Base-by-base conservation (phyloP, 306 rosid species). In the Vachellia pachyceras region DNA sequence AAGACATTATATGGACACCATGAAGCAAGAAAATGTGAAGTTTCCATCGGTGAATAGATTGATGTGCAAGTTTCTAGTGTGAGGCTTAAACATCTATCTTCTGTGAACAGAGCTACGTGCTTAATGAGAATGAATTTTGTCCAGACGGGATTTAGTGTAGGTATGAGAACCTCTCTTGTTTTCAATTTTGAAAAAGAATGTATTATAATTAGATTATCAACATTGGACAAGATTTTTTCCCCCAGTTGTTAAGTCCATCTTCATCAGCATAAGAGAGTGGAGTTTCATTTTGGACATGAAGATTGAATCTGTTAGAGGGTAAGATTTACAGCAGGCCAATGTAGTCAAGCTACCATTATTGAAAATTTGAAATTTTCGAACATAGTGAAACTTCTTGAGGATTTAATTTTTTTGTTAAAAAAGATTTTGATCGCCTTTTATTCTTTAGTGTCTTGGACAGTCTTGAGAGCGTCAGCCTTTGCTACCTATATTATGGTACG, bases 251-350 rank as follows among this genome's bases (percentile, higher is more conserved):
- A 37, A 37, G 33, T 41, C 37, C 45, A 23, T 45, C 69, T 67
- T 78, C 17, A n/a, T 37, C 25, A 39, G 12, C 22, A 25, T 74
- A 45, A 67, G 42, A 46, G 45, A 58, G n/a, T 22, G 65, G 15
- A 58, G 0, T 58, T 58, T 11, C 49, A 57, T 0, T 57, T 57
- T 57, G 22, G 33, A n/a, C 64, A 35, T 22, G 35, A 22, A 23
- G 65, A 11, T 58, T 10, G 64, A 57, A 57, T 22, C 23, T 73
- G 40, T n/a, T 67, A 15, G 36, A 29, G 11, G 41, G 45, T n/a
- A 54, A 52, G 12, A 45, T 73, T 79, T 69, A 49, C 69, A 60
- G 23, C 70, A 40, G 44, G 78, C 70, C 47, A 47, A 41, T 50
- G 8, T 33, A 73, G 45, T 75, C 66, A 40, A 40, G 47, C 33